phyloP scores from a whole-genome alignment of 257 asterid genomes.

The Scutellaria baicalensis region DNA sequence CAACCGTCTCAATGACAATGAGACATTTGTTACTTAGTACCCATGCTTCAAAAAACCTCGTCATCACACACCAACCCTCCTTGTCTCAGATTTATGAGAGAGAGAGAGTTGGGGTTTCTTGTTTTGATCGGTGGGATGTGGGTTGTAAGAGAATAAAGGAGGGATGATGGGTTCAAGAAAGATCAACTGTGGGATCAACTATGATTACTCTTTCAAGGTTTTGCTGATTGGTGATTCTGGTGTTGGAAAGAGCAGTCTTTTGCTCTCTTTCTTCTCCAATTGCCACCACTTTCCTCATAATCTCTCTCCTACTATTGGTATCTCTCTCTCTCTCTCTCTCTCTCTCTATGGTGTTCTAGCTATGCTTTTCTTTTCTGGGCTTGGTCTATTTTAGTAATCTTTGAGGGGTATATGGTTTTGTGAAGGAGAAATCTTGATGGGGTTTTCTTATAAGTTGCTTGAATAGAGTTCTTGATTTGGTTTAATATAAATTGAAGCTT shows the following conservation, averaged over 20 bases:
- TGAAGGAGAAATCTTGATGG: background rate
- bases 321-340: background rate
- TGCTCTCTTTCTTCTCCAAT: conserved; percentile 56
- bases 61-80: conserved; percentile 24
- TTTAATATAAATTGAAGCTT: background rate
- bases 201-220: conserved; percentile 84
- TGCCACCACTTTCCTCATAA: conserved; percentile 46
- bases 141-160: background rate
- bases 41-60: conserved; percentile 4
- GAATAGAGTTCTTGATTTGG: conserved; percentile 1
- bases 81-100: background rate
- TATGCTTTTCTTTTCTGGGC: background rate
- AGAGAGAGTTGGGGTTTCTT: background rate
- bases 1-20: conserved; percentile 45
- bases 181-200: conserved; percentile 16
- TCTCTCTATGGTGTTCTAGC: background rate
- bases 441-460: background rate
- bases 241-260: conserved; percentile 86
- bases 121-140: conserved; percentile 15
- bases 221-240: conserved; percentile 78
- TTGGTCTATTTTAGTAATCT: background rate
- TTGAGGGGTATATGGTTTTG: too few species aligned
- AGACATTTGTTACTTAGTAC: conserved; percentile 39
- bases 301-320: conserved; percentile 79
- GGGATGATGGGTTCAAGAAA: conserved; percentile 36